A percentile compares a stretch with the other conserved stretches of the same genome.
phyloP scores from a whole-genome alignment of 257 asterid genomes.

The Solanum raphanifolium region DNA sequence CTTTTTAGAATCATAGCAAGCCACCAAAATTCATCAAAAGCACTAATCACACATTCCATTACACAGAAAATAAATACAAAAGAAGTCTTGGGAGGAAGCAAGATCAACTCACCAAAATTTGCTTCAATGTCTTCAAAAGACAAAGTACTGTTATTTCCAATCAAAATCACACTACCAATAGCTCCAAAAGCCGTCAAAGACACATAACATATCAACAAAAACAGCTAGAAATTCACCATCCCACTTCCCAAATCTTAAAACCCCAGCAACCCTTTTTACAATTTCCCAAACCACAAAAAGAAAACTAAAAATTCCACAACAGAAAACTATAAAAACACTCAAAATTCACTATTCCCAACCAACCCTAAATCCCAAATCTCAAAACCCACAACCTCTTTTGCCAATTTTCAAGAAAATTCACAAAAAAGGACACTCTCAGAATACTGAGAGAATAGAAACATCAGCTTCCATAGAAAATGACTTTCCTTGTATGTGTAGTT shows the following conservation, averaged over 20 bases:
- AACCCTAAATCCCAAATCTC: conserved; percentile 1
- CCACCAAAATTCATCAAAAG: not conserved
- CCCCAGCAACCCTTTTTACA: not conserved
- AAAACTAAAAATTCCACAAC: conserved; percentile 10
- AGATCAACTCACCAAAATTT: conserved; percentile 36
- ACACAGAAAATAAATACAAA: not conserved
- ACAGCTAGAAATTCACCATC: conserved; percentile 25
- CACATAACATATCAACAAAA: conserved; percentile 11
- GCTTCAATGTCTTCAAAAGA: conserved; percentile 39
- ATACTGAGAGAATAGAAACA: not conserved
- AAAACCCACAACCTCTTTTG: not conserved
- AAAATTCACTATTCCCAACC: not conserved
- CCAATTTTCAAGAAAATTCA: not conserved
- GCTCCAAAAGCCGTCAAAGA: conserved; percentile 19
- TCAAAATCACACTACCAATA: conserved; percentile 33
- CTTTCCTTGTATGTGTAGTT: not conserved
- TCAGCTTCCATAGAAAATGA: not conserved
- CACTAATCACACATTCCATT: not conserved
- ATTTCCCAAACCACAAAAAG: not conserved
- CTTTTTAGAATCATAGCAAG: too few species aligned
- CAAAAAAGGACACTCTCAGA: not conserved
- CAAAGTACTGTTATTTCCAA: conserved; percentile 22
- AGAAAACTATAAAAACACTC: not conserved
- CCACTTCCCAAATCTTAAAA: not conserved
- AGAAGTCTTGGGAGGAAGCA: not conserved